Base-by-base conservation (phyloP, 495 filamentous ascomycete genomes). In the Cercophora scortea region DNA sequence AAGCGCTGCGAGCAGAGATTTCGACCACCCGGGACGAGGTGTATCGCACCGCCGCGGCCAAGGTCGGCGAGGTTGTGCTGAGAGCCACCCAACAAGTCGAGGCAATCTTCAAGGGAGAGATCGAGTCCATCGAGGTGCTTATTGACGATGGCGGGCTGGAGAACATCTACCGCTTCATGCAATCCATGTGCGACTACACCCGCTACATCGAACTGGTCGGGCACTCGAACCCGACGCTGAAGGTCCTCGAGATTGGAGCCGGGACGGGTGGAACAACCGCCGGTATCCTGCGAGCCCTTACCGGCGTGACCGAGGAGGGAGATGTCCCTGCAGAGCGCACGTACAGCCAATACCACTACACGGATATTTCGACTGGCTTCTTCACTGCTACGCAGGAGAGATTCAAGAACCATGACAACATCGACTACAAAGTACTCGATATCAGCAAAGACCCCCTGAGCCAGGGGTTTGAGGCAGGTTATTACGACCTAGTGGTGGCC, bases 401-500 rank as follows among this genome's bases (percentile, higher is more conserved):
- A 16, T 41, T 41, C 38, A 41, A 41, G 6, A 7, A 41, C 2
- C 6, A 41, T 7, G 12, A 12, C 2, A 16, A 16, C 11, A 68
- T 80, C 62, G 60, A 55, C 1, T 83, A 68, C 57, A 68, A 72
- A 38, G 54, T 55, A 0, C 55, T 79, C 1, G 67, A 82, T 51
- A 61, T 73, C 19, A 74, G 77, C 33, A 58, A 66, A 2, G 67
- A 75, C 36, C 51, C 69, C 0, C 16, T 32, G 0, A 51, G 63
- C 0, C 79, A 82, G 56, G 74, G 69, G 0, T 81, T 67, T 25
- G 19, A 58, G 36, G 63, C 57, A 2, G 47, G 61, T 6, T 56
- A 56, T 0, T 83, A 78, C 52, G 80, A 84, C 42, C 19, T 83
- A 6, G 56, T 83, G n/a, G 36, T 78, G 8, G 71, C 71, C 3